These are phyloP conservation scores for Mortierella alpina DNA, from an alignment of 192 early-diverging fungal genomes.

Conservation along the genomic window DNA sequence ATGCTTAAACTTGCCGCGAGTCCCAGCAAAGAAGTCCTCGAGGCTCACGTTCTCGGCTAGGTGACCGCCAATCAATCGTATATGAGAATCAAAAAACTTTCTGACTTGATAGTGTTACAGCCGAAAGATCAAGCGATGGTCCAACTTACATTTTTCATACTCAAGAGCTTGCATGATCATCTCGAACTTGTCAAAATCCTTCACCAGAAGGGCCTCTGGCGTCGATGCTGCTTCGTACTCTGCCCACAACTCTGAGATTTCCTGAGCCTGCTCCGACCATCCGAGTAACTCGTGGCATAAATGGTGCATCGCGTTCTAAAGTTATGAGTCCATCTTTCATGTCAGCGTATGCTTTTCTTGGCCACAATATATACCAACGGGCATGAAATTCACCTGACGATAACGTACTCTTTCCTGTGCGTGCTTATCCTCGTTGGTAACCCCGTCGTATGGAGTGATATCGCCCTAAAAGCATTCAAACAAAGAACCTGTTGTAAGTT, in stretches of 20 bases:
- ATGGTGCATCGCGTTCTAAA: constrained; percentile 70
- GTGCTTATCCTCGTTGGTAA: constrained; percentile 84
- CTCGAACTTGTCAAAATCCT: constrained; percentile 97
- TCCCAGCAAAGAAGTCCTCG: constrained; percentile 85
- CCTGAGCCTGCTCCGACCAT: constrained; percentile 65
- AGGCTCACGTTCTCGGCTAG: constrained; percentile 69
- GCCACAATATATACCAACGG: neutral
- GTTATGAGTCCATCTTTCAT: neutral
- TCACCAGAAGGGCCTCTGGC: constrained; percentile 82
- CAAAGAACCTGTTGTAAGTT: neutral
- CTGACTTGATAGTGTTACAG: neutral
- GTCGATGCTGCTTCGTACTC: constrained; percentile 87
- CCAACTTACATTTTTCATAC: constrained; percentile 81
- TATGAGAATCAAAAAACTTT: neutral
- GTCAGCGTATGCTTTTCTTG: neutral
- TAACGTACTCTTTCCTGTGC: constrained; percentile 68
- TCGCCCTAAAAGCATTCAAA: constrained; percentile 72
- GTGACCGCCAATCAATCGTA: neutral
- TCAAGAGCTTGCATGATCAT: constrained; percentile 94
- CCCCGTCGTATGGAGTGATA: constrained; percentile 86
- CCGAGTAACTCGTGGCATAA: constrained; percentile 69
- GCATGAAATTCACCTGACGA: neutral
- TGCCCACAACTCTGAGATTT: constrained; percentile 82
- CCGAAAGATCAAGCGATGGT: neutral
- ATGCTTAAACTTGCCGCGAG: constrained; percentile 84